A percentile compares a stretch with the other conserved stretches of the same genome.
These are phyloP conservation scores for Tolypocladium endophyticum DNA, from an alignment of 2,329 filamentous ascomycete species.

Conservation along the genomic window DNA sequence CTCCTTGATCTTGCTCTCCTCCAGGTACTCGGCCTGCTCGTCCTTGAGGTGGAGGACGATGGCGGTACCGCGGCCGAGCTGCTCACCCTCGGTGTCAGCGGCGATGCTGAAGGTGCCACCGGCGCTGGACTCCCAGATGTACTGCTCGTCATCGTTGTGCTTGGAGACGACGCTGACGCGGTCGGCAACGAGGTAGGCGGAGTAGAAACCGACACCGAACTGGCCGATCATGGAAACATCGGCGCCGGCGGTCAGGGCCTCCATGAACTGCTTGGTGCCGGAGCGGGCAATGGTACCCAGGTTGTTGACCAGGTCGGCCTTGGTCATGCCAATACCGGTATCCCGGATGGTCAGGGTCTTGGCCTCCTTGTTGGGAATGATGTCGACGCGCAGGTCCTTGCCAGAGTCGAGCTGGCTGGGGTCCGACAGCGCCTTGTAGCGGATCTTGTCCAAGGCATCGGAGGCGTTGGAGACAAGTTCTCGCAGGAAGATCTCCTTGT, in stretches of 20 bases:
- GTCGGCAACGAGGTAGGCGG: constrained; percentile 98
- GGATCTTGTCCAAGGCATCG: constrained; percentile 99
- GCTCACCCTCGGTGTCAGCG: constrained; percentile 83
- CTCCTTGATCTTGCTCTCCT: constrained; percentile 99
- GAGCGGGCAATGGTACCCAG: constrained; percentile 98
- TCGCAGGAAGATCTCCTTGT: constrained; percentile 99
- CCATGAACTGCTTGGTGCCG: constrained; percentile 99
- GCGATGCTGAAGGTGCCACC: constrained; percentile 94
- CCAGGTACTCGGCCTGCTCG: constrained; percentile 95
- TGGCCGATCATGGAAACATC: constrained; percentile 99
- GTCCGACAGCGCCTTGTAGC: constrained; percentile 96
- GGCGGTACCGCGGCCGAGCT: constrained; percentile 88
- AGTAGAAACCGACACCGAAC: constrained; percentile 99
- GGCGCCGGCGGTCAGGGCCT: constrained; percentile 93
- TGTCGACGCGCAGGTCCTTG: constrained; percentile 98
- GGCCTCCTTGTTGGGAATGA: constrained; percentile 93
- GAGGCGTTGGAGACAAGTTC: constrained; percentile 97
- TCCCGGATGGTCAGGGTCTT: constrained; percentile 97
- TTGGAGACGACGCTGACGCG: constrained; percentile 92
- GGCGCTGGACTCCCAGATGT: constrained; percentile 96
- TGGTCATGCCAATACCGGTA: constrained; percentile 99
- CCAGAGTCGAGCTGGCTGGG: constrained; percentile 91
- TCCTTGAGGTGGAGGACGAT: constrained; percentile 99
- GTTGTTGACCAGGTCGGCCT: constrained; percentile 99
- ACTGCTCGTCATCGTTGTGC: constrained; percentile 99